phyloP scores from a whole-genome alignment of 345 rosid species.

The Syzygium aromaticum region DNA sequence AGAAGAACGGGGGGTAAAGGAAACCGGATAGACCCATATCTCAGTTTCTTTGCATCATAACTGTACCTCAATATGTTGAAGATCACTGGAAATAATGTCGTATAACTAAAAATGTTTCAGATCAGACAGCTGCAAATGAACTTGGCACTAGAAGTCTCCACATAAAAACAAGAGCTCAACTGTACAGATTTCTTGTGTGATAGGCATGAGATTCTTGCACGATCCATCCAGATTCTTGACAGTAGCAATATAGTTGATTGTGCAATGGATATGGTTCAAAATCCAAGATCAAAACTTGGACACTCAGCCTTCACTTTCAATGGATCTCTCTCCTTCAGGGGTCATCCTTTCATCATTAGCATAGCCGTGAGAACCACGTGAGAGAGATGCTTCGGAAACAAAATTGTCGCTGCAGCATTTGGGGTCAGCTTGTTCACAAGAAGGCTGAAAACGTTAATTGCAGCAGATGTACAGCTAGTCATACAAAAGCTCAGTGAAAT shows the following conservation, averaged over 20 bases:
- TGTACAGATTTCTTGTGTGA: not conserved
- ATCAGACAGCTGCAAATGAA: not conserved
- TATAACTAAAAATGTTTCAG: not conserved
- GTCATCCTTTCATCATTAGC: not conserved
- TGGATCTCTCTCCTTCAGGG: not conserved
- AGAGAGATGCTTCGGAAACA: not conserved
- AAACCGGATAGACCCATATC: not conserved
- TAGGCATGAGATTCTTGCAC: not conserved
- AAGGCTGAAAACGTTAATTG: not conserved
- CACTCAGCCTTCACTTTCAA: constrained; percentile 9
- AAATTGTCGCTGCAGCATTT: not conserved
- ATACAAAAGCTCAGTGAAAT: not conserved
- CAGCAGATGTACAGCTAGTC: not conserved
- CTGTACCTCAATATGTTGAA: not conserved
- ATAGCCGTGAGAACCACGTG: not conserved
- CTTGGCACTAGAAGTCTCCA: not conserved
- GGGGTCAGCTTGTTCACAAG: not conserved
- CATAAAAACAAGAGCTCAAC: not conserved
- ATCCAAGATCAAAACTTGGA: constrained; percentile 52
- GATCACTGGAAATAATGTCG: not conserved
- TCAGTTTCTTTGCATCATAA: not conserved
- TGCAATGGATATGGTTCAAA: constrained; percentile 13
- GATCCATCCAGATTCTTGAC: not conserved
- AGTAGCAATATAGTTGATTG: not conserved
- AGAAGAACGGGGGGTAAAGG: constrained; percentile 4